phyloP scores from a whole-genome alignment of 495 filamentous ascomycete species.

The Aspergillus carlsbadensis region DNA sequence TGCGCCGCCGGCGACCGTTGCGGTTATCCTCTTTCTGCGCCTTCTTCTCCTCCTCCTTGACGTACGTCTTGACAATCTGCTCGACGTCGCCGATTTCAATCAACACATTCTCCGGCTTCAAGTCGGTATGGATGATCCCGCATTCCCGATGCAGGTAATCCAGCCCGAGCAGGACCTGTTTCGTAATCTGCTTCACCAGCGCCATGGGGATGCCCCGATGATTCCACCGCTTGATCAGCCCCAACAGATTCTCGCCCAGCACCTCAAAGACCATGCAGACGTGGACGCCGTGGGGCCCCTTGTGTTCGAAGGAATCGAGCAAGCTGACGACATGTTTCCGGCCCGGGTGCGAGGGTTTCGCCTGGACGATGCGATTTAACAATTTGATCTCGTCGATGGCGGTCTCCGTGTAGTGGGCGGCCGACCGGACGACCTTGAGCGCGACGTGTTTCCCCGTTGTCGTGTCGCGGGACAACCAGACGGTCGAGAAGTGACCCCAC shows the following conservation, averaged over 20 bases:
- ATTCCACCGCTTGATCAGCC: conserved; percentile 97
- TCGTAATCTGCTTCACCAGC: conserved; percentile 97
- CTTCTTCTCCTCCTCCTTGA: conserved; percentile 73
- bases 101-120: conserved; percentile 97
- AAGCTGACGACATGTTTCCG: conserved; percentile 93
- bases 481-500: conserved; percentile 98
- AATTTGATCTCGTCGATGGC: conserved; percentile 99
- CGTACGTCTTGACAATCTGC: conserved; percentile 91
- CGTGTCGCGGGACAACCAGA: conserved; percentile 95
- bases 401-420: conserved; percentile 97
- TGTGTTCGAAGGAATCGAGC: conserved; percentile 95
- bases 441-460: conserved; percentile 91
- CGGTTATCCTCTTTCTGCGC: conserved; percentile 84
- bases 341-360: conserved; percentile 90
- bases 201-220: conserved; percentile 95
- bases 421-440: conserved; percentile 94
- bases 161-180: conserved; percentile 91
- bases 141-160: conserved; percentile 98
- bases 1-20: conserved; percentile 86
- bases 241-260: conserved; percentile 90
- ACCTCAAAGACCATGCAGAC: conserved; percentile 99
- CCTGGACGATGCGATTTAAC: conserved; percentile 92
- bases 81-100: conserved; percentile 99
- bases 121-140: conserved; percentile 97
- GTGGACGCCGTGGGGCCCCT: conserved; percentile 92